Percentiles rank a stretch among this genome's conserved stretches.
Conservation (phyloP, 2,329 filamentous ascomycete species). For the Stagonosporopsis chrysanthemi region DNA sequence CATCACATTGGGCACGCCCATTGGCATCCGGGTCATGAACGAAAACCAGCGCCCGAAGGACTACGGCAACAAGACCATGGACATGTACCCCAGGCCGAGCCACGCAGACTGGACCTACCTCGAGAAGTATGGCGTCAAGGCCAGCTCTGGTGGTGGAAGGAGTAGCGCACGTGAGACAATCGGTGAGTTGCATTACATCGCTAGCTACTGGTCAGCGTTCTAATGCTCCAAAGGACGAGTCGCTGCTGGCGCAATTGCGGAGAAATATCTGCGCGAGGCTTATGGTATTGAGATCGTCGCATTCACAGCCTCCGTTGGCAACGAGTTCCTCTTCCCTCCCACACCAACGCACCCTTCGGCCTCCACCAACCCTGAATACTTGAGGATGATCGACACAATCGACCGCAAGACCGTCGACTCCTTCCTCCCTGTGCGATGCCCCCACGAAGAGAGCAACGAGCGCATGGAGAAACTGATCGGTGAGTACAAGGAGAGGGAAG, state of each 20-base stretch:
- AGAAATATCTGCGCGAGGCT: slow-evolving; percentile 84
- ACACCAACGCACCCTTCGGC: slow-evolving; percentile 69
- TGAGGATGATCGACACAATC: slow-evolving; percentile 74
- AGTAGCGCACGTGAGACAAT: slow-evolving; percentile 96
- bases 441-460: slow-evolving; percentile 67
- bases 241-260: slow-evolving; percentile 88
- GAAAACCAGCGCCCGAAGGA: slow-evolving; percentile 93
- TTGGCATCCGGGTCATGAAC: slow-evolving; percentile 85
- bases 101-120: slow-evolving; percentile 98
- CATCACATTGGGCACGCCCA: slow-evolving; percentile 87
- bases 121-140: slow-evolving; percentile 96
- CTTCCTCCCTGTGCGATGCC: slow-evolving; percentile 87
- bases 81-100: slow-evolving; percentile 86
- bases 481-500: slow-evolving; percentile 76
- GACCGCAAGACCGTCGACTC: slow-evolving; percentile 79
- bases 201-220: neutral
- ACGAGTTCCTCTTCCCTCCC: slow-evolving; percentile 77
- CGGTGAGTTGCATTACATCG: slow-evolving; percentile 56
- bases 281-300: slow-evolving; percentile 91
- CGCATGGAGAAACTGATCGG: slow-evolving; percentile 83
- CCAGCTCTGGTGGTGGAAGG: slow-evolving; percentile 86
- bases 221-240: slow-evolving; percentile 69
- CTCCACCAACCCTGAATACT: slow-evolving; percentile 79
- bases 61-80: slow-evolving; percentile 89
- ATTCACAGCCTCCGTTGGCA: slow-evolving; percentile 86